These are phyloP conservation scores for Puccinia hordei DNA, from an alignment of 1,284 basidiomycete species.

Conservation along the genomic window DNA sequence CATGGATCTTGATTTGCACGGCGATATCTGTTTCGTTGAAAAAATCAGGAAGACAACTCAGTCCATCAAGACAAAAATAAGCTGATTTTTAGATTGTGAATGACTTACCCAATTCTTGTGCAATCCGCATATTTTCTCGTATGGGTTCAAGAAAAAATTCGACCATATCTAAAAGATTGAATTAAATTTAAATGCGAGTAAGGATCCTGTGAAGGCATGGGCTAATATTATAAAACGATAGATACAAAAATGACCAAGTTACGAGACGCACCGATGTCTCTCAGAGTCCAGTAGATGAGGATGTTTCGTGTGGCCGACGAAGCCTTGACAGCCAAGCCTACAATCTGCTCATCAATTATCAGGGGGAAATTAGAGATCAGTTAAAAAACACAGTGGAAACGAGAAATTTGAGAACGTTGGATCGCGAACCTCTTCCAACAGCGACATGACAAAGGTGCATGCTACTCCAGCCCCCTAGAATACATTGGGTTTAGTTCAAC, in stretches of 20 bases:
- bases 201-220: neutral
- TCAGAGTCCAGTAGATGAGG: constrained; percentile 41
- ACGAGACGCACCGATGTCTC: constrained; percentile 37
- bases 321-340: constrained; percentile 38
- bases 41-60: neutral
- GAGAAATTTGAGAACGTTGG: neutral
- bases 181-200: neutral
- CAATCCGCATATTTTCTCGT: constrained; percentile 27
- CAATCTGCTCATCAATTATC: constrained; percentile 9
- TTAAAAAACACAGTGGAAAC: neutral
- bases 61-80: neutral
- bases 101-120: constrained; percentile 32
- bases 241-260: neutral
- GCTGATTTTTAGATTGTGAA: neutral
- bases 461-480: constrained; percentile 34
- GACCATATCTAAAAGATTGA: constrained; percentile 24
- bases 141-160: constrained; percentile 45
- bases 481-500: neutral
- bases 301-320: constrained; percentile 16
- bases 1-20: constrained; percentile 25
- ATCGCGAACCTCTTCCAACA: constrained; percentile 47
- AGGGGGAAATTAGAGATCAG: neutral
- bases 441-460: constrained; percentile 40
- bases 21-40: constrained; percentile 12
- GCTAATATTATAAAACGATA: neutral